Conservation (phyloP, 169 alveolate genomes). For the Eimeria falciformis region DNA sequence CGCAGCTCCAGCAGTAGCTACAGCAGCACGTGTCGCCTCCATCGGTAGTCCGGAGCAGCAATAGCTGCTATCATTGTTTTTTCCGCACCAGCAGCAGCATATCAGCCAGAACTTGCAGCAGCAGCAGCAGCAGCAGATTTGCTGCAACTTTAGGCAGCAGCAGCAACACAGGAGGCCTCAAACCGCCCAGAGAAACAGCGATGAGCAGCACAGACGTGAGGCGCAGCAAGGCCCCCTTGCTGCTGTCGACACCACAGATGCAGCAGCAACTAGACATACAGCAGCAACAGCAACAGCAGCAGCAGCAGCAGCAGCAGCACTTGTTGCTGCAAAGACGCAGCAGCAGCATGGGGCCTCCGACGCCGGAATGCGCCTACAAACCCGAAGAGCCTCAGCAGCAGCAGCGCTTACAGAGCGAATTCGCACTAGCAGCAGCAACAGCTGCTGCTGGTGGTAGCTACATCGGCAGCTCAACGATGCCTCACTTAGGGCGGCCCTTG, state of each 20-base stretch:
- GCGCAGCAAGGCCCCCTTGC: conserved; percentile 57
- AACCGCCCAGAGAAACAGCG: too few species aligned
- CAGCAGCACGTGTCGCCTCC: background rate
- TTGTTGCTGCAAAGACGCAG: background rate
- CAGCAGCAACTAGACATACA: background rate
- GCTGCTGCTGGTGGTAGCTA: too few species aligned
- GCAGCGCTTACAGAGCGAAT: background rate
- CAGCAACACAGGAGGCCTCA: too few species aligned
- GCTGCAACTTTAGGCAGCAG: too few species aligned
- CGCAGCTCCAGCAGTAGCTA: background rate
- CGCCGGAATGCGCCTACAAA: background rate
- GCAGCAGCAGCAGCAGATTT: too few species aligned
- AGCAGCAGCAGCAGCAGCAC: conserved; percentile 23
- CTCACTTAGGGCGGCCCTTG: too few species aligned
- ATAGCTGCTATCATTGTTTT: background rate
- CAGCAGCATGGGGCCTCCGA: conserved; percentile 31
- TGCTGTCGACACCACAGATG: conserved; percentile 7
- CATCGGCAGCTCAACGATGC: too few species aligned
- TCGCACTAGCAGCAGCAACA: background rate
- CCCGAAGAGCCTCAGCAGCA: background rate
- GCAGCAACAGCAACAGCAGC: conserved; percentile 30
- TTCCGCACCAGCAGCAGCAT: background rate
- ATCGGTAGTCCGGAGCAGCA: conserved; percentile 24
- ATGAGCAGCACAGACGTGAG: conserved; percentile 27
- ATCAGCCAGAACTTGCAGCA: background rate